Percentiles rank a stretch among this genome's conserved stretches.
phyloP scores from a whole-genome alignment of 306 rosid species.

The Cicer cuneatum region DNA sequence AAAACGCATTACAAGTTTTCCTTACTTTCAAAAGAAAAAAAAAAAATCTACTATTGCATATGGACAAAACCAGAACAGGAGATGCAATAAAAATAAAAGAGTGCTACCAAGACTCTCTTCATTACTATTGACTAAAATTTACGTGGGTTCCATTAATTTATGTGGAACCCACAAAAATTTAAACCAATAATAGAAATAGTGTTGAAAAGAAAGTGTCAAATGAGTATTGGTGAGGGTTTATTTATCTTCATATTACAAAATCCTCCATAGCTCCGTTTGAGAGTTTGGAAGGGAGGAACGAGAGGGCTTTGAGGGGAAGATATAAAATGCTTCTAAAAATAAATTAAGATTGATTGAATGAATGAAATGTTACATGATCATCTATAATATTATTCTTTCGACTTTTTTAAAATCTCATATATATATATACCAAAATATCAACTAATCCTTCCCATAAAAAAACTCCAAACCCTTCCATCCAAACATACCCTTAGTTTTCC shows the following conservation, averaged over 20 bases:
- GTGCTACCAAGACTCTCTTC: not conserved
- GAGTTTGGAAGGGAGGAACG: too few species aligned
- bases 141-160: not conserved
- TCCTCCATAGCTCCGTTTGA: too few species aligned
- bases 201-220: not conserved
- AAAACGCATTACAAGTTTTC: not conserved
- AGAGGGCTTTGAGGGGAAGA: too few species aligned
- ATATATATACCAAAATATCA: too few species aligned
- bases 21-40: not conserved
- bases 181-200: not conserved
- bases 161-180: not conserved
- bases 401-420: too few species aligned
- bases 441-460: too few species aligned
- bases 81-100: conserved; percentile 11
- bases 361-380: too few species aligned
- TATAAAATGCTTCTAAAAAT: too few species aligned
- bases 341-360: too few species aligned
- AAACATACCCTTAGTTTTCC: not conserved
- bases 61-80: conserved; percentile 21
- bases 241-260: too few species aligned
- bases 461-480: too few species aligned
- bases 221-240: not conserved
- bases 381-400: too few species aligned
- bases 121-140: not conserved
- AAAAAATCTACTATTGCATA: not conserved